Conservation (phyloP, 2,329 filamentous ascomycete species). For the Purpureocillium lavendulum region DNA sequence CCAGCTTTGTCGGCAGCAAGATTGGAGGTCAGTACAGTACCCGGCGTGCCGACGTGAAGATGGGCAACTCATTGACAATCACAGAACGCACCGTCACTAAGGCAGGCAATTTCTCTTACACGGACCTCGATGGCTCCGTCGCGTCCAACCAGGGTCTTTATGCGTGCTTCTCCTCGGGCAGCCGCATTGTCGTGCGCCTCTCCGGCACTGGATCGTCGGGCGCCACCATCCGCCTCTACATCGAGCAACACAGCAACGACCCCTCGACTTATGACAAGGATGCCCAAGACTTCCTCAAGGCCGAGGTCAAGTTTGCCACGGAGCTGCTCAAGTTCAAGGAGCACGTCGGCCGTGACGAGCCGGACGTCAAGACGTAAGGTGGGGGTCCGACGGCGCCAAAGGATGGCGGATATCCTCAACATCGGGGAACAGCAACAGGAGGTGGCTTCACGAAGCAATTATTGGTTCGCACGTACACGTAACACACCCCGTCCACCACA, state of each 20-base stretch:
- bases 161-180: slow-evolving; percentile 88
- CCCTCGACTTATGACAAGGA: slow-evolving; percentile 68
- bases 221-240: slow-evolving; percentile 92
- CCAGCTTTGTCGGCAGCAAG: slow-evolving; percentile 71
- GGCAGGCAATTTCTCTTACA: slow-evolving; percentile 96
- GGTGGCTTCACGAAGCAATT: too few relatives aligned
- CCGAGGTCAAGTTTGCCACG: slow-evolving; percentile 78
- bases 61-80: slow-evolving; percentile 3
- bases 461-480: too few relatives aligned
- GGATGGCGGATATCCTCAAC: neutral
- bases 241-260: slow-evolving; percentile 90
- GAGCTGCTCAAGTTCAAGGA: slow-evolving; percentile 88
- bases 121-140: slow-evolving; percentile 93
- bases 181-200: slow-evolving; percentile 87
- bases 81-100: slow-evolving; percentile 71
- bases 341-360: slow-evolving; percentile 84
- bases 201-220: slow-evolving; percentile 93
- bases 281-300: slow-evolving; percentile 89
- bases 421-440: slow-evolving; percentile 1
- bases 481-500: too few relatives aligned
- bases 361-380: slow-evolving; percentile 84
- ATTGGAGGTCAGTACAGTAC: slow-evolving; percentile 59
- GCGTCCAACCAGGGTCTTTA: slow-evolving; percentile 94
- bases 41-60: neutral
- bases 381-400: neutral